These are phyloP conservation scores for Apiosordaria backusii DNA, from an alignment of 495 filamentous ascomycete genomes.

Conservation along the genomic window DNA sequence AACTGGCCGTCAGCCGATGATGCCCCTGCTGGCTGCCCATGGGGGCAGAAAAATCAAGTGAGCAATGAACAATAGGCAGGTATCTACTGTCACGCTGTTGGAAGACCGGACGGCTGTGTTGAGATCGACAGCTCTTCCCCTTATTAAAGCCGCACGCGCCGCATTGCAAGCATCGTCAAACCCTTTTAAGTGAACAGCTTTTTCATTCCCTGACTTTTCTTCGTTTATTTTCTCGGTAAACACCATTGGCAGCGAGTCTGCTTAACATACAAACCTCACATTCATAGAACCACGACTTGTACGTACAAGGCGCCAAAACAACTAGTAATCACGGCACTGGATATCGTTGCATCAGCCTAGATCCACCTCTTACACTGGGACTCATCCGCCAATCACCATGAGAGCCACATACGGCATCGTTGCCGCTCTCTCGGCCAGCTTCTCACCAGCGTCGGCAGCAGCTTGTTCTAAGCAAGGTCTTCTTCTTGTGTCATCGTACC, in stretches of 20 bases:
- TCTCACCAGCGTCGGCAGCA: constrained; percentile 10
- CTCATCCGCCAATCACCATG: constrained; percentile 7
- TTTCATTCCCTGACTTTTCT: background rate
- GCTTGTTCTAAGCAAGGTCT: background rate
- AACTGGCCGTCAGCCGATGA: background rate
- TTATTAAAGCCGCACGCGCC: background rate
- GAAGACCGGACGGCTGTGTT: background rate
- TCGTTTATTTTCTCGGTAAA: background rate
- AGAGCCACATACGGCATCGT: constrained; percentile 7
- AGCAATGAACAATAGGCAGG: background rate
- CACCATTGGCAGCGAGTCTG: background rate
- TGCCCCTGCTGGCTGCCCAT: background rate
- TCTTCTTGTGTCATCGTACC: constrained; percentile 17
- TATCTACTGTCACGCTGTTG: background rate
- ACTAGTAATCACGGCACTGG: background rate
- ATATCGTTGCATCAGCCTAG: background rate
- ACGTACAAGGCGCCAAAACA: background rate
- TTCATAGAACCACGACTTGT: background rate
- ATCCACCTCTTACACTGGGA: too few species aligned
- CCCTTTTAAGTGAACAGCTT: background rate
- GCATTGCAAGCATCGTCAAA: background rate
- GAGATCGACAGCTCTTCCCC: background rate
- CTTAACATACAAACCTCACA: background rate
- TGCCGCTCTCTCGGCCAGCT: constrained; percentile 12
- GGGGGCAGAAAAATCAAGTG: background rate